Conservation (phyloP, 176 grass and related monocot genomes). For the Carex pumila region DNA sequence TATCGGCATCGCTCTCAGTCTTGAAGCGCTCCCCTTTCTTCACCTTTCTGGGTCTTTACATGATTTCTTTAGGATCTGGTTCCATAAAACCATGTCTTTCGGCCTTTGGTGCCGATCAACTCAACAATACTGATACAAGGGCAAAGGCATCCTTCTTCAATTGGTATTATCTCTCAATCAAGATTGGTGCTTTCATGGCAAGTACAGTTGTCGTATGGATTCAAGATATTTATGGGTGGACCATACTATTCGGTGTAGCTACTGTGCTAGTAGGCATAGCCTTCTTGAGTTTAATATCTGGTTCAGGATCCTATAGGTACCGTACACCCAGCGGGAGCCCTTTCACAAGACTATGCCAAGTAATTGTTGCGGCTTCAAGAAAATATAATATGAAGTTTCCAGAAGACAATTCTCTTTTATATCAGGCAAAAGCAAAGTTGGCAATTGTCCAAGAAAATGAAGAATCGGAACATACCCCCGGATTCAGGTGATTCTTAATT, state of each 20-base stretch:
- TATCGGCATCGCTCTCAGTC: too few relatives aligned
- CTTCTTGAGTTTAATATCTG: slow-evolving; percentile 61
- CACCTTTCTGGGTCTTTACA: slow-evolving; percentile 61
- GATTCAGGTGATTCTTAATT: slow-evolving; percentile 45
- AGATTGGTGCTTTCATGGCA: slow-evolving; percentile 59
- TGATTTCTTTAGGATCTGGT: slow-evolving; percentile 61
- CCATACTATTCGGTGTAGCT: slow-evolving; percentile 65
- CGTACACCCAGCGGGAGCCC: slow-evolving; percentile 79
- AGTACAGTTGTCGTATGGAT: slow-evolving; percentile 60
- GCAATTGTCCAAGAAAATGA: slow-evolving; percentile 56
- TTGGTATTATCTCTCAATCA: slow-evolving; percentile 58
- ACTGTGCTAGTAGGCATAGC: slow-evolving; percentile 65
- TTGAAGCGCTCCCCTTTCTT: slow-evolving; percentile 22
- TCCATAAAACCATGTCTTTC: slow-evolving; percentile 78
- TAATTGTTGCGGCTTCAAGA: slow-evolving; percentile 52
- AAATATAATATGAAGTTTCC: slow-evolving; percentile 48
- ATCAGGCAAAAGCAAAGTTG: slow-evolving; percentile 46
- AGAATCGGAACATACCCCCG: slow-evolving; percentile 56
- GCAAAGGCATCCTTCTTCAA: slow-evolving; percentile 12
- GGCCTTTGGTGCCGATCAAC: slow-evolving; percentile 9
- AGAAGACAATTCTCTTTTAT: slow-evolving; percentile 63
- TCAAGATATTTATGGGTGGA: slow-evolving; percentile 15
- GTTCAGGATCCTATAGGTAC: slow-evolving; percentile 65
- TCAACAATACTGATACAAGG: slow-evolving; percentile 18
- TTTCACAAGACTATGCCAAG: slow-evolving; percentile 72